Conservation (phyloP, 495 filamentous ascomycete species). For the Chlorociboria aeruginascens region DNA sequence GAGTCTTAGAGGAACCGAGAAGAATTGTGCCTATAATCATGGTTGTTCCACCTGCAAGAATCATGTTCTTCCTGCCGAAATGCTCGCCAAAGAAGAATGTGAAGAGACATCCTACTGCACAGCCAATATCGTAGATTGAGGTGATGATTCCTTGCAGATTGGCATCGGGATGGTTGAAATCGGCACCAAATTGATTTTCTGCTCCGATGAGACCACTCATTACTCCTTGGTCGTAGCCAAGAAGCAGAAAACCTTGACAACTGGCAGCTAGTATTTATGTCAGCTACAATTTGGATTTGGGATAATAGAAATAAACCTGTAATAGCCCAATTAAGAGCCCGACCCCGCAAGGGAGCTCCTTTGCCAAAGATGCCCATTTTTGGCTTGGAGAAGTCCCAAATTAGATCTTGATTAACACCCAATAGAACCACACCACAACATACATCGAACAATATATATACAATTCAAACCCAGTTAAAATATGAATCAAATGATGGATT, state of each 20-base stretch:
- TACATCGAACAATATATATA: too few species aligned
- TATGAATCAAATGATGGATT: too few species aligned
- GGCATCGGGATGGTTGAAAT: slow-evolving; percentile 28
- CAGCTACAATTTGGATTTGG: neutral
- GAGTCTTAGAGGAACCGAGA: slow-evolving; percentile 29
- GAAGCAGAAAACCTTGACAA: slow-evolving; percentile 25
- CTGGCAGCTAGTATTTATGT: neutral
- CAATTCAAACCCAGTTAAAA: too few species aligned
- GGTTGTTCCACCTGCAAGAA: slow-evolving; percentile 28
- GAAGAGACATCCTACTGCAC: slow-evolving; percentile 29
- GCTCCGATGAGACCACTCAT: slow-evolving; percentile 6
- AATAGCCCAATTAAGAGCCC: slow-evolving; percentile 8
- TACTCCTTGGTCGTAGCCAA: slow-evolving; percentile 33
- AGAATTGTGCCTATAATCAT: slow-evolving; percentile 33
- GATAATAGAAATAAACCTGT: neutral
- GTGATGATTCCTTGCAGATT: slow-evolving; percentile 33
- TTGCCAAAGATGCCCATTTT: neutral
- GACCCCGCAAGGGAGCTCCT: neutral
- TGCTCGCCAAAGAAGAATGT: slow-evolving; percentile 33
- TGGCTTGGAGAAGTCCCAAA: too few species aligned
- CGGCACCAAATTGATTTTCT: slow-evolving; percentile 16
- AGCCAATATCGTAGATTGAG: slow-evolving; percentile 40
- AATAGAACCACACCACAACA: too few species aligned
- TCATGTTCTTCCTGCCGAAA: slow-evolving; percentile 33
- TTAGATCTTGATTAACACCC: too few species aligned